These are phyloP conservation scores for Lactarius evosmus DNA, from an alignment of 768 basidiomycete species.

Conservation along the genomic window DNA sequence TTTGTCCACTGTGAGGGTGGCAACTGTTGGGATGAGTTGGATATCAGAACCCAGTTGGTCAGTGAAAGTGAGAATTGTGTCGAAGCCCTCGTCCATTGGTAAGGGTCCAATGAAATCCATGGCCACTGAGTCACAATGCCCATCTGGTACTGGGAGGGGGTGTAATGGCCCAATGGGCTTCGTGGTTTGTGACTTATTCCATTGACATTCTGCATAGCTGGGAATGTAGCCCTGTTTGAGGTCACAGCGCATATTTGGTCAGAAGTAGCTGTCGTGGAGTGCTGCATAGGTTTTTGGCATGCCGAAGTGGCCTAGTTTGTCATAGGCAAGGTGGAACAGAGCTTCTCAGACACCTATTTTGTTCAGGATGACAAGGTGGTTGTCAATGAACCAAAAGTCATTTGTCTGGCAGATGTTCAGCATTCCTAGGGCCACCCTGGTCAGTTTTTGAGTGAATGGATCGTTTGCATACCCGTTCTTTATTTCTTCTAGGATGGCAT, in stretches of 20 bases:
- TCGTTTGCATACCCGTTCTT: rapidly evolving
- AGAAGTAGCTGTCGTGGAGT: slow-evolving; percentile 18
- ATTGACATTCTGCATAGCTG: background rate
- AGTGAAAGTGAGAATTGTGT: slow-evolving; percentile 8
- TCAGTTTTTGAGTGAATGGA: background rate
- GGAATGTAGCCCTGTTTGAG: slow-evolving; percentile 19
- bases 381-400: no score
- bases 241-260: slow-evolving; percentile 14
- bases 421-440: background rate
- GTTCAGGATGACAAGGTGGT: background rate
- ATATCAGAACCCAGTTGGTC: background rate
- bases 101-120: slow-evolving; percentile 30
- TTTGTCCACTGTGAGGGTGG: background rate
- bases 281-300: background rate
- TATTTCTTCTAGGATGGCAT: background rate
- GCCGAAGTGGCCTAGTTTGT: background rate
- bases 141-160: slow-evolving; percentile 8
- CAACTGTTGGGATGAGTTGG: background rate
- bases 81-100: slow-evolving; percentile 19
- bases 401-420: background rate
- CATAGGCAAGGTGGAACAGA: no score
- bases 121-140: slow-evolving; percentile 26
- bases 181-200: background rate
- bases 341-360: rapidly evolving
- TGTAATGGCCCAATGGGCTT: background rate